Evolutionary conservation across 257 asterid species (phyloP), one percentile per base, ranked within the genome.

Genomic region (Salvia rosmarinus): DNA sequence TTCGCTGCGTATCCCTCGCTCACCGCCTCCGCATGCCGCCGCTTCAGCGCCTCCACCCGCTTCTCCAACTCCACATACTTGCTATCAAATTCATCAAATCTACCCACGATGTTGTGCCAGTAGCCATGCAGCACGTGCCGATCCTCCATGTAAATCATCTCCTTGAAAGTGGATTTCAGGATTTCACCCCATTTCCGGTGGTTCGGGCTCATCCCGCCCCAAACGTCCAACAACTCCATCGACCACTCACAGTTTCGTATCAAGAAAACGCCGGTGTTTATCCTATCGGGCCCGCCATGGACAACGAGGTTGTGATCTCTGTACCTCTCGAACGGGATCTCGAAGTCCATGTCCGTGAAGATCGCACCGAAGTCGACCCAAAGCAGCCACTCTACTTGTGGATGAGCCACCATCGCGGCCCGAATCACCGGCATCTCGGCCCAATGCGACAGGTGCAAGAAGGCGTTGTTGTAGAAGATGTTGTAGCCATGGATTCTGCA

Each of bases 281-380:
- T 91, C 75, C 77, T 85, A 20, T 87, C 68, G 9, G 89, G 89
- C 96, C 95, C 87, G 1, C 98, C 98, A 34, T 86, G 90, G 25
- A 89, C 86, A 0, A 89, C 85, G 11, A 91, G 67, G 62, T 89
- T 91, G 46, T 86, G 84, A 20, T 72, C 80, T 64, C 70, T 71
- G 78, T 89, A 91, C 77, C 82, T 83, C 70, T 82, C 84, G 13
- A 89, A 59, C 2, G 98, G 98, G 32, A 91, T 64, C 81, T 72
- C 75, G 64, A 89, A 91, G 64, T 89, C 98, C 96, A 91, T 88
- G 67, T 91, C 94, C 0, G 98, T 89, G 42, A 91, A 86, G 4
- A 89, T 79, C 0, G 98, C 98, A 21, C 89, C 96, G 1, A 94
- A 89, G 25, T 91, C 98, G 39, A 91, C 35, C 98, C 96, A 91